A percentile compares a stretch with the other conserved stretches of the same genome.
Evolutionary conservation across 2,329 filamentous ascomycete genomes (phyloP).

Genomic region (Trichoderma citrinoviride): DNA sequence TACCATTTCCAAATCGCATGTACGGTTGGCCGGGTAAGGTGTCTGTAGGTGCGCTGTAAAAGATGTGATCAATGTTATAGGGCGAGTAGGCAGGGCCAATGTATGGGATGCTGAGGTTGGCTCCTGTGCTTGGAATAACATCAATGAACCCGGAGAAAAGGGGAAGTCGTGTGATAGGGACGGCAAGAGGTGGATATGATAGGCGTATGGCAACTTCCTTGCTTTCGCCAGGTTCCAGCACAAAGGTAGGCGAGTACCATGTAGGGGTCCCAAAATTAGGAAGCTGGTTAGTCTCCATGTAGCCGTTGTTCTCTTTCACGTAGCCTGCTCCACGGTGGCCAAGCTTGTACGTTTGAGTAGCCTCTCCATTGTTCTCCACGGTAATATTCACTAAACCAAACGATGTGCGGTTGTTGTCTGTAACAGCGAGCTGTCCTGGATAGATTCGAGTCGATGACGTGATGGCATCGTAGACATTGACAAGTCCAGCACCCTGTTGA

Average conservation of each 20-base stretch:
- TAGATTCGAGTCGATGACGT: not conserved
- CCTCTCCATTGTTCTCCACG: not conserved
- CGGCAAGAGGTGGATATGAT: not conserved
- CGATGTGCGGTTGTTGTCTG: constrained; percentile 5
- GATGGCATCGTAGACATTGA: constrained; percentile 3
- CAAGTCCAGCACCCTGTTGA: constrained; percentile 2
- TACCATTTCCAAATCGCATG: too few relatives aligned
- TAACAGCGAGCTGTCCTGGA: not conserved
- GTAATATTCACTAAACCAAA: not conserved
- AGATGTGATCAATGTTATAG: constrained; percentile 1
- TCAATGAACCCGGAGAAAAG: constrained; percentile 4
- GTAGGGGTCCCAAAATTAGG: not conserved
- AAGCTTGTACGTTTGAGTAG: not conserved
- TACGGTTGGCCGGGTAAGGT: not conserved
- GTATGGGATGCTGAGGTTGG: not conserved
- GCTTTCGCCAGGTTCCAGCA: not conserved
- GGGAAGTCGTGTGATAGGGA: not conserved
- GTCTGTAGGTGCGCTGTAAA: not conserved
- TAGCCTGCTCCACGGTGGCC: not conserved
- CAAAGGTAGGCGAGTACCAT: not conserved
- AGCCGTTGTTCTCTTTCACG: not conserved
- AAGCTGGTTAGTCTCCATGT: not conserved
- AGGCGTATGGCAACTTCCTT: not conserved
- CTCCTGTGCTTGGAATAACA: not conserved
- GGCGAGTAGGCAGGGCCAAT: not conserved